These are phyloP conservation scores for Pichia gijzeniarum DNA, from an alignment of 805 yeast species.

Conservation along the genomic window DNA sequence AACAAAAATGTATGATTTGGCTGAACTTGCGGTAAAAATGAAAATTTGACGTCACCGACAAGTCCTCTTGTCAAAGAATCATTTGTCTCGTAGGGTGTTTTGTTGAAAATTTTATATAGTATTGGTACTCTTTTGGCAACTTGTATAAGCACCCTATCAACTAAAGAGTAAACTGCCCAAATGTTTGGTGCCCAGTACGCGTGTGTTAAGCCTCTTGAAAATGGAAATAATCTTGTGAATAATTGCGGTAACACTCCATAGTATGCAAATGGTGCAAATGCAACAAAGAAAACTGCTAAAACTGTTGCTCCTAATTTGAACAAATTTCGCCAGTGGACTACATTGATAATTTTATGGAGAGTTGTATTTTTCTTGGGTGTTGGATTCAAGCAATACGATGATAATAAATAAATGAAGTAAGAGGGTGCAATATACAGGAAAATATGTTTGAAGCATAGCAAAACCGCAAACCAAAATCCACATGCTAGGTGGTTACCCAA, in stretches of 20 bases:
- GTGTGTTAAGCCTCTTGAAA: constrained; percentile 90
- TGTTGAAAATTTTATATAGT: constrained; percentile 12
- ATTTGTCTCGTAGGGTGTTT: background rate
- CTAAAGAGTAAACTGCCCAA: constrained; percentile 90
- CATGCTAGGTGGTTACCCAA: constrained; percentile 49
- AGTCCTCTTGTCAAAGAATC: constrained; percentile 62
- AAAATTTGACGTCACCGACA: constrained; percentile 84
- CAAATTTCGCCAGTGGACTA: constrained; percentile 49
- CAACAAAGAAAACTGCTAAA: constrained; percentile 50
- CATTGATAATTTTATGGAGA: constrained; percentile 19
- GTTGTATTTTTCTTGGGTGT: constrained; percentile 11
- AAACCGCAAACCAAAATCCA: constrained; percentile 63
- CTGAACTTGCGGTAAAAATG: constrained; percentile 70
- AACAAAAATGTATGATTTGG: constrained; percentile 73
- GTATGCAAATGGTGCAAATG: constrained; percentile 75
- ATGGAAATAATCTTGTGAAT: constrained; percentile 74
- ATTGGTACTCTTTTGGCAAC: constrained; percentile 20
- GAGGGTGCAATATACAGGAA: constrained; percentile 93
- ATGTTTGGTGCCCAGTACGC: constrained; percentile 99
- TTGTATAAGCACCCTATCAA: constrained; percentile 62
- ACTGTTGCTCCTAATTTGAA: constrained; percentile 60
- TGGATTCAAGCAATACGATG: constrained; percentile 60
- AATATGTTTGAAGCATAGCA: constrained; percentile 91
- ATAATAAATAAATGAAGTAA: constrained; percentile 69
- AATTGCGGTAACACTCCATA: constrained; percentile 59